A percentile compares a stretch with the other conserved stretches of the same genome.
Evolutionary conservation across 2,329 filamentous ascomycete genomes (phyloP).

Genomic region (Ceratocystis ficicola): DNA sequence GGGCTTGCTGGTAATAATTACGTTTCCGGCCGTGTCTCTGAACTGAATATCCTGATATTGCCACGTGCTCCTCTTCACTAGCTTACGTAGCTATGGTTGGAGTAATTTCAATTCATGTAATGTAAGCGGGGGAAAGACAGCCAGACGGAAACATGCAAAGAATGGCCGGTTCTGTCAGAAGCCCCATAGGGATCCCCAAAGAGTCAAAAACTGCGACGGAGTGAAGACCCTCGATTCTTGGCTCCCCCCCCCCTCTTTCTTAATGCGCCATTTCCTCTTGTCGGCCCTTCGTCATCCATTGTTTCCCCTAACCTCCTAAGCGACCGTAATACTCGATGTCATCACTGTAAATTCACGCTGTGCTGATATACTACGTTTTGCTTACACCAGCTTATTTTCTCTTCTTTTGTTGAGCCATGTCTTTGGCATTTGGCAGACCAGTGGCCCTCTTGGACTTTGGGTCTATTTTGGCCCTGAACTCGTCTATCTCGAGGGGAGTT

Average conservation of each 20-base stretch:
- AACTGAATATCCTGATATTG: too few species aligned
- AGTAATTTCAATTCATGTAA: neutral
- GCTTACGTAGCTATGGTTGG: neutral
- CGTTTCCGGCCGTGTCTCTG: too few species aligned
- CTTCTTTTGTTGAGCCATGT: neutral
- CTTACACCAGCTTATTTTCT: neutral
- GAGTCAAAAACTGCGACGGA: neutral
- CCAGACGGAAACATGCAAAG: neutral
- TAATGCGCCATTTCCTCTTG: neutral
- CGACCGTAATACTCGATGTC: neutral
- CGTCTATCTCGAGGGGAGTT: neutral
- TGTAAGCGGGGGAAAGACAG: neutral
- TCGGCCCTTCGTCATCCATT: neutral
- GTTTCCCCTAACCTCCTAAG: neutral
- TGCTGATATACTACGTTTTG: neutral
- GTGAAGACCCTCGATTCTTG: neutral
- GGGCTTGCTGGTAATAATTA: too few species aligned
- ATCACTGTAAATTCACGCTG: neutral
- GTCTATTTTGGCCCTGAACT: neutral
- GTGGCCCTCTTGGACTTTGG: conserved; percentile 10
- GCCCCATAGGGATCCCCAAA: too few species aligned
- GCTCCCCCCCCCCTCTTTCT: neutral
- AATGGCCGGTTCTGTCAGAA: too few species aligned
- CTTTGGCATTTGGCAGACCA: conserved; percentile 9
- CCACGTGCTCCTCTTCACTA: too few species aligned